Conservation (phyloP, 441 rosid genomes). For the Pelargonium myrrhifolium region DNA sequence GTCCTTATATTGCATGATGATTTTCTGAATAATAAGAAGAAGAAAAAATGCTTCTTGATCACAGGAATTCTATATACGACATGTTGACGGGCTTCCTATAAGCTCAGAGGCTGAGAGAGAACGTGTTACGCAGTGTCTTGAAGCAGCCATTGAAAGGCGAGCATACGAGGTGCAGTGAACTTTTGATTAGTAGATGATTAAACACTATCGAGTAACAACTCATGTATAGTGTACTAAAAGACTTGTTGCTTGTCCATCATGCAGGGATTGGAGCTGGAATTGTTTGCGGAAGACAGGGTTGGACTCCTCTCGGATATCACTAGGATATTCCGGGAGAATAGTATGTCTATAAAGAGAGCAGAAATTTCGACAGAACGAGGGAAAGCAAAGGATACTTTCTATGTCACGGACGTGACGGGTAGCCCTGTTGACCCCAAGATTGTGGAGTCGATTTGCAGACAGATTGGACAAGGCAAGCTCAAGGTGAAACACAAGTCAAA, state of each 20-base stretch:
- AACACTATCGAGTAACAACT: background rate
- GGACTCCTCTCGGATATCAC: constrained; percentile 90
- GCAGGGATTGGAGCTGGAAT: constrained; percentile 78
- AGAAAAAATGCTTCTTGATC: constrained; percentile 8
- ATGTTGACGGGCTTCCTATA: constrained; percentile 79
- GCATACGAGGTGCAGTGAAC: constrained; percentile 48
- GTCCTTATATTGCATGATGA: constrained; percentile 1
- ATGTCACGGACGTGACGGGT: constrained; percentile 75
- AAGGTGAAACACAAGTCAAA: constrained; percentile 46
- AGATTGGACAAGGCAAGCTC: constrained; percentile 51
- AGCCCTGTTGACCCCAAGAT: constrained; percentile 54
- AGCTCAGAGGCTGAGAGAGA: constrained; percentile 87
- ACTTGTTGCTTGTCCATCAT: background rate
- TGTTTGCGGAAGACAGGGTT: constrained; percentile 58
- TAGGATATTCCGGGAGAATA: constrained; percentile 75
- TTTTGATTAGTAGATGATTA: background rate
- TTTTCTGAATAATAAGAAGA: background rate
- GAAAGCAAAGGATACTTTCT: constrained; percentile 65
- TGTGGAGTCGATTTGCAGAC: constrained; percentile 47
- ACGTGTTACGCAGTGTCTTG: constrained; percentile 75
- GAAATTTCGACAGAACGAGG: constrained; percentile 64
- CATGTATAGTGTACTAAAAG: background rate
- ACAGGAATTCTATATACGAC: constrained; percentile 90
- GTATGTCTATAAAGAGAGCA: constrained; percentile 70
- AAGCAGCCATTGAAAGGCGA: constrained; percentile 89